Base-by-base conservation (phyloP, 2,329 filamentous ascomycete genomes). In the Claviceps sp. region DNA sequence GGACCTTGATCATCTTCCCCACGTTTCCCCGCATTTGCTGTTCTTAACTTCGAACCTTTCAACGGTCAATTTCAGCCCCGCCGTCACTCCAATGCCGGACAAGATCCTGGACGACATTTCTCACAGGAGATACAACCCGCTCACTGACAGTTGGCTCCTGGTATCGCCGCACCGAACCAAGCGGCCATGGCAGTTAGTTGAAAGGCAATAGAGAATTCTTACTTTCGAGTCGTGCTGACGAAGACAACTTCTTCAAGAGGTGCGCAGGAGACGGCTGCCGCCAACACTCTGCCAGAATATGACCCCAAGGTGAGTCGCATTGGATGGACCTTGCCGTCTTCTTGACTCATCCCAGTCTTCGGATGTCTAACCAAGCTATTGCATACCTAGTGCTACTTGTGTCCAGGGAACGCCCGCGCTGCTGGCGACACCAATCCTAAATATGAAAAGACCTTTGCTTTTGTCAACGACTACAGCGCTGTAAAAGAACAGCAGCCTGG, bases 131-230 rank as follows among this genome's bases (percentile, higher is more conserved):
- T 97, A 86, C 69, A 98, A 98, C 66, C 87, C 88, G 50, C 76
- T 98, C 56, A 85, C 87, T 58, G 89, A 88, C 55, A 88, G 85
- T 56, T 95, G 90, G 85, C 78, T 98, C 55, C 79, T 98, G 40
- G 93, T 98, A 14, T 97, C 93, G 16, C 93, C 93, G 55, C 93
- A 98, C 69, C 78, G 93, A 52, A 97, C 90, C 50, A 97, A 97
- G 78, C 80, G 93, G 58, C 93, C 93, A 63, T 98, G 93, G 93
- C 93, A 96, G 88, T 95, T 74, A 79, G 86, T 74, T 18, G 30
- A 22, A 48, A 24, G 14, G 14, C 24, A 16, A 9, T 16, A 7
- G 14, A 13, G 6, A 14, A 22, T 11, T 5, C 37, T 38, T 16
- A 13, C 30, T 34, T 34, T 9, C 30, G 18, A 26, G 37, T 13